Base-by-base conservation (phyloP, 2,329 filamentous ascomycete species). In the Huntiella omanensis region DNA sequence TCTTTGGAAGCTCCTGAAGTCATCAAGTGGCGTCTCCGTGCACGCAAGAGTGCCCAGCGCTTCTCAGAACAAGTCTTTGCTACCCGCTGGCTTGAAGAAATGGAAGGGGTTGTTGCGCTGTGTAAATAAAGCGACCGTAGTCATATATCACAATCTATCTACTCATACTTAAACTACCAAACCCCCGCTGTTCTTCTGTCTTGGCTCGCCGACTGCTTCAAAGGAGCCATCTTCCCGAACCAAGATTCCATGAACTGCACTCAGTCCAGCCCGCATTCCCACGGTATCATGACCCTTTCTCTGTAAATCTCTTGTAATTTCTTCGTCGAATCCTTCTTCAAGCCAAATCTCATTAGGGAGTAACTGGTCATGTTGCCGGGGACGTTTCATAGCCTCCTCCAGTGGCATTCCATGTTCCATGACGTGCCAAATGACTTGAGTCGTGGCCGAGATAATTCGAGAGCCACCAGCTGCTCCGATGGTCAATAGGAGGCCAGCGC, bases 11-110 rank as follows among this genome's bases (percentile, higher is more conserved):
- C 94, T 50, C 81, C 79, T 15, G 62, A 87, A 12, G 76, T 73
- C 0, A 83, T 94, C 67, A 15, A 32, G 28, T 43, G 40, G 40
- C 72, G 91, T 16, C 60, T 70, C 32, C 69, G 88, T 48, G 88
- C 91, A 0, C 71, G 86, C 34, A 66, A 72, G 54, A 93, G 84
- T 4, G 83, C 87, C 1, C 73, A 75, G 61, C 68, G 91, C 40
- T 98, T 98, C 58, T 87, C 83, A 0, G 88, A 95, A 56, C 77
- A 81, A 54, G 82, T 80, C 49, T 98, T 98, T 64, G 77, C 73
- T 1, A 70, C 70, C 54, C 79, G 77, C 53, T 98, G 91, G 88
- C 62, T 83, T 38, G 61, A 61, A 28, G 75, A 92, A 60, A 73
- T 92, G 67, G 76, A 80, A 56, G 73, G 69, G 55, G 65, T 96